These are phyloP conservation scores for Paxillus ammoniavirescens DNA, from an alignment of 768 basidiomycete species.

Conservation along the genomic window DNA sequence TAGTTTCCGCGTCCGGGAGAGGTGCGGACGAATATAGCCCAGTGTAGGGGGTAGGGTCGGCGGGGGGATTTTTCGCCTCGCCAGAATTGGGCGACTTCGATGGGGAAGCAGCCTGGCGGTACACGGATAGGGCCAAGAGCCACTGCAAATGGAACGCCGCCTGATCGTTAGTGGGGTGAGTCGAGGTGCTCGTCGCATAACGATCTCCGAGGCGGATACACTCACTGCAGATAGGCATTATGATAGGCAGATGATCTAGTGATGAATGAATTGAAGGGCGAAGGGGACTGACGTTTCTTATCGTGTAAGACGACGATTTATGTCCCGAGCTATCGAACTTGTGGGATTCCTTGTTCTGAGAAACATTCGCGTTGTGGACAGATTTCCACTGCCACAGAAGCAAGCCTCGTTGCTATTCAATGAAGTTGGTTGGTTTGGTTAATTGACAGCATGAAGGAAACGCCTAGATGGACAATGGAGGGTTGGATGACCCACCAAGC, in stretches of 20 bases:
- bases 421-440: background rate
- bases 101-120: slow-evolving; percentile 15
- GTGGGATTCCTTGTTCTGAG: background rate
- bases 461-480: background rate
- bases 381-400: slow-evolving; percentile 28
- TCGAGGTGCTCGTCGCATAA: background rate
- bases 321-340: background rate
- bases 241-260: background rate
- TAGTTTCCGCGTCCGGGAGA: slow-evolving; percentile 18
- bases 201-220: too few relatives aligned
- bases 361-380: slow-evolving; percentile 12
- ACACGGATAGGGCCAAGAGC: slow-evolving; percentile 13
- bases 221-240: background rate
- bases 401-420: slow-evolving; percentile 32
- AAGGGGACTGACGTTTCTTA: background rate
- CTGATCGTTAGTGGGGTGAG: background rate
- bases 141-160: slow-evolving; percentile 5
- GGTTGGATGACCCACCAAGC: background rate
- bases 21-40: slow-evolving; percentile 32
- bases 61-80: slow-evolving; percentile 13
- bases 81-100: slow-evolving; percentile 33
- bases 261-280: background rate
- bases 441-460: background rate
- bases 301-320: background rate
- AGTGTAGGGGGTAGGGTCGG: slow-evolving; percentile 19